phyloP scores from a whole-genome alignment of 2,329 filamentous ascomycete genomes.

The Ascochyta lentis region DNA sequence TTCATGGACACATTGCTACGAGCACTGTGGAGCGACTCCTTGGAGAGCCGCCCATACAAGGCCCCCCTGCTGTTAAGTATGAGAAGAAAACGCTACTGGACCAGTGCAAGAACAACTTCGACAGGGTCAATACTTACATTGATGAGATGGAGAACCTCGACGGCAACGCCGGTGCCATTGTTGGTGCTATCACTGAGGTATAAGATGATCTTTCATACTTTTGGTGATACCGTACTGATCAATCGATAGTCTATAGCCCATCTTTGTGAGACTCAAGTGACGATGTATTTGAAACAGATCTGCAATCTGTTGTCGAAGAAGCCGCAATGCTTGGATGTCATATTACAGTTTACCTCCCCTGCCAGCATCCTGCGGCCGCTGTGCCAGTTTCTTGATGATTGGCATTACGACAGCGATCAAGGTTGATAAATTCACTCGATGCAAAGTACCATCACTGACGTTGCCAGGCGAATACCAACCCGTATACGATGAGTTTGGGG shows the following conservation, averaged over 20 bases:
- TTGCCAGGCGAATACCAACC: slow-evolving; percentile 75
- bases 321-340: slow-evolving; percentile 73
- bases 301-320: slow-evolving; percentile 77
- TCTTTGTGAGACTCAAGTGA: slow-evolving; percentile 75
- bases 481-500: slow-evolving; percentile 84
- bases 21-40: slow-evolving; percentile 79
- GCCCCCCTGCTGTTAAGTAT: slow-evolving; percentile 75
- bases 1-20: slow-evolving; percentile 84
- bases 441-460: slow-evolving; percentile 19
- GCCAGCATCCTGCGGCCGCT: slow-evolving; percentile 74
- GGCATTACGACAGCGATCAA: slow-evolving; percentile 83
- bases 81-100: slow-evolving; percentile 78
- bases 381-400: slow-evolving; percentile 77
- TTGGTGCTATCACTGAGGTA: slow-evolving; percentile 66
- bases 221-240: slow-evolving; percentile 11
- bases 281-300: slow-evolving; percentile 77
- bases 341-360: slow-evolving; percentile 77
- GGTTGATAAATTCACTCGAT: slow-evolving; percentile 41
- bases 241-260: slow-evolving; percentile 67
- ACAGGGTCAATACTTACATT: slow-evolving; percentile 76
- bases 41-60: slow-evolving; percentile 83
- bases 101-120: slow-evolving; percentile 78
- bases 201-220: background rate
- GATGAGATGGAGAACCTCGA: slow-evolving; percentile 87
- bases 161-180: slow-evolving; percentile 87